Conservation (phyloP, 768 basidiomycete genomes). For the Coprinopsis cinerea region DNA sequence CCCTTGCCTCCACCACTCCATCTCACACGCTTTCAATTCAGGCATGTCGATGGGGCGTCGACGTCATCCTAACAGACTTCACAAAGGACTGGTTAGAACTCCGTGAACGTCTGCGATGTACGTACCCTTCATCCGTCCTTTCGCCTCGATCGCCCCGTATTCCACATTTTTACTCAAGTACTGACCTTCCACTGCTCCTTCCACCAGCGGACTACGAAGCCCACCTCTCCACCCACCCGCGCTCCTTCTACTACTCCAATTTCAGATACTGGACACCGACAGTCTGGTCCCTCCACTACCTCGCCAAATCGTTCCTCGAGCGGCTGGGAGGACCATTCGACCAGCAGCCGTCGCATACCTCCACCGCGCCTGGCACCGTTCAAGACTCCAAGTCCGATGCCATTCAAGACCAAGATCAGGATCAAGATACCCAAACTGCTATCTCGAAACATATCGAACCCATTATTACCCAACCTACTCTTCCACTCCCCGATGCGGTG, state of each 20-base stretch:
- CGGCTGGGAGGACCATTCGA: conserved; percentile 44
- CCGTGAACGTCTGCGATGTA: conserved; percentile 48
- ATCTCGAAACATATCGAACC: too few species aligned
- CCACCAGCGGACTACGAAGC: conserved; percentile 58
- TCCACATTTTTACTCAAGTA: conserved; percentile 2
- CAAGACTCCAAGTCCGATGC: too few species aligned
- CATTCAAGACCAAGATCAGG: too few species aligned
- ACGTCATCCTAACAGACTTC: conserved; percentile 71
- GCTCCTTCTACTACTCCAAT: conserved; percentile 69
- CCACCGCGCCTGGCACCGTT: too few species aligned
- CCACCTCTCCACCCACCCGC: conserved; percentile 50
- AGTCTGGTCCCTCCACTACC: conserved; percentile 21
- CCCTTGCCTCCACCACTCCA: not conserved
- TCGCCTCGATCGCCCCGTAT: not conserved
- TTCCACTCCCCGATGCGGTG: too few species aligned
- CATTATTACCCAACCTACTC: too few species aligned
- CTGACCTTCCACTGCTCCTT: too few species aligned
- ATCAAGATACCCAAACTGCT: too few species aligned
- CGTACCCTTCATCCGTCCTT: conserved; percentile 15
- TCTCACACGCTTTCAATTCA: conserved; percentile 19
- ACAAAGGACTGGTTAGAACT: conserved; percentile 63
- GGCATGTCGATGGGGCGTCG: conserved; percentile 74
- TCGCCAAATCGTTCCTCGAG: conserved; percentile 33
- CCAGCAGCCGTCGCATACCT: too few species aligned
- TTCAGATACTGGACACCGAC: conserved; percentile 51